These are phyloP conservation scores for Lathyrus aphaca DNA, from an alignment of 306 rosid species.

Conservation along the genomic window DNA sequence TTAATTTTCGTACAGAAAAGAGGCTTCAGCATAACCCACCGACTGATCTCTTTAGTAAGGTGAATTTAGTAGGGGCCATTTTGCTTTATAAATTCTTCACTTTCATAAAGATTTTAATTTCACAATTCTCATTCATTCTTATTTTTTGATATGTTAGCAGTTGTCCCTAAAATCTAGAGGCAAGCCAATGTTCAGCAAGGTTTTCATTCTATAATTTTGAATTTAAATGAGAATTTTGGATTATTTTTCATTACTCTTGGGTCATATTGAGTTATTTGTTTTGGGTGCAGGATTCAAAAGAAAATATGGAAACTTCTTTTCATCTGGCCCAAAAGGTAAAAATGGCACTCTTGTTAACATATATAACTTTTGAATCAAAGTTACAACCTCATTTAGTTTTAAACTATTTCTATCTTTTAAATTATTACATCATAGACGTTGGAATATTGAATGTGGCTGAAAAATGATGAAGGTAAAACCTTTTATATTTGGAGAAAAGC, in stretches of 20 bases:
- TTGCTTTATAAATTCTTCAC: conserved; percentile 21
- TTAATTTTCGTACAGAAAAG: conserved; percentile 73
- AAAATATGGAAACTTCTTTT: conserved; percentile 67
- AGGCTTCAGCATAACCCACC: conserved; percentile 71
- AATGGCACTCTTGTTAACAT: neutral
- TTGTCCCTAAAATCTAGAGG: conserved; percentile 69
- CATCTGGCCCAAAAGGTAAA: conserved; percentile 67
- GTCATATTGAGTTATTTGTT: conserved; percentile 54
- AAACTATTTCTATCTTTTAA: neutral
- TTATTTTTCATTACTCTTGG: conserved; percentile 18
- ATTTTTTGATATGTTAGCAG: conserved; percentile 50
- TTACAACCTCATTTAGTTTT: no score
- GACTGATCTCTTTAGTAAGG: conserved; percentile 89
- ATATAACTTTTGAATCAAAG: no score
- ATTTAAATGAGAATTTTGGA: conserved; percentile 28
- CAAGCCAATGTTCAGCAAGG: conserved; percentile 61
- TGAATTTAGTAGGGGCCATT: conserved; percentile 34
- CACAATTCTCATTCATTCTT: conserved; percentile 28
- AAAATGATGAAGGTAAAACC: conserved; percentile 53
- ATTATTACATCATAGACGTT: conserved; percentile 7
- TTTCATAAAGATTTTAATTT: conserved; percentile 16
- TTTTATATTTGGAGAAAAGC: conserved; percentile 58
- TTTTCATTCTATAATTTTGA: conserved; percentile 50
- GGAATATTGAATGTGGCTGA: conserved; percentile 38
- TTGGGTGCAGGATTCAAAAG: conserved; percentile 89